These are phyloP conservation scores for Silene vulgaris DNA, from an alignment of 179 eudicot genomes.

Conservation along the genomic window DNA sequence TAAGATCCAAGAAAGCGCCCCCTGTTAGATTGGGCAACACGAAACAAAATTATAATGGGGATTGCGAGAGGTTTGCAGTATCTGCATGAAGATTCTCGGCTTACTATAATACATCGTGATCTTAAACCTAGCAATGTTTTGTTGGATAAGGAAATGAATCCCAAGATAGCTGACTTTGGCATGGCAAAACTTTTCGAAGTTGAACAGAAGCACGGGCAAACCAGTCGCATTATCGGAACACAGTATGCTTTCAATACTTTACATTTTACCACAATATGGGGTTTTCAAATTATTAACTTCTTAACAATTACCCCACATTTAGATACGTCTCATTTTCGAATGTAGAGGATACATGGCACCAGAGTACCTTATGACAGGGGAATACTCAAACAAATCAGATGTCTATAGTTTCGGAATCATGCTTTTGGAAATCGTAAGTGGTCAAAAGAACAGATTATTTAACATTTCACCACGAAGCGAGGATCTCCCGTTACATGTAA, in stretches of 20 bases:
- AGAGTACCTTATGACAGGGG: conserved; percentile 27
- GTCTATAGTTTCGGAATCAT: conserved; percentile 25
- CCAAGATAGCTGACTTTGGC: conserved; percentile 41
- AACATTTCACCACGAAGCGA: conserved; percentile 16
- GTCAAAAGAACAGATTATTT: conserved; percentile 14
- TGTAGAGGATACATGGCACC: conserved; percentile 43
- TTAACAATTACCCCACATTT: no score
- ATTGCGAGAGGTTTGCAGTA: conserved; percentile 31
- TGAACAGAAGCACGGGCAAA: conserved; percentile 29
- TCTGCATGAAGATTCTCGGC: conserved; percentile 48
- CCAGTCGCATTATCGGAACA: conserved; percentile 31
- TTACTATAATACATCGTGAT: conserved; percentile 50
- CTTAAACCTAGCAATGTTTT: conserved; percentile 40
- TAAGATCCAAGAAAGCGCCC: conserved; percentile 26
- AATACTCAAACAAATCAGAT: conserved; percentile 27
- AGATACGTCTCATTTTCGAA: not conserved
- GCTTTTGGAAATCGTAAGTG: conserved; percentile 13
- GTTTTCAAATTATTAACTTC: not conserved
- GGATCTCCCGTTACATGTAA: conserved; percentile 26
- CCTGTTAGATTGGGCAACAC: conserved; percentile 25
- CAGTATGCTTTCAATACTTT: conserved; percentile 16
- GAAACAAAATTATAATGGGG: conserved; percentile 29
- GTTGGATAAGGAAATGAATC: conserved; percentile 33
- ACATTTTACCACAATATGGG: not conserved
- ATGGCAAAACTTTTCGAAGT: conserved; percentile 33